Percentiles rank a stretch among this genome's conserved stretches.
These are phyloP conservation scores for Bombardia bombarda DNA, from an alignment of 495 filamentous ascomycete species.

Conservation along the genomic window DNA sequence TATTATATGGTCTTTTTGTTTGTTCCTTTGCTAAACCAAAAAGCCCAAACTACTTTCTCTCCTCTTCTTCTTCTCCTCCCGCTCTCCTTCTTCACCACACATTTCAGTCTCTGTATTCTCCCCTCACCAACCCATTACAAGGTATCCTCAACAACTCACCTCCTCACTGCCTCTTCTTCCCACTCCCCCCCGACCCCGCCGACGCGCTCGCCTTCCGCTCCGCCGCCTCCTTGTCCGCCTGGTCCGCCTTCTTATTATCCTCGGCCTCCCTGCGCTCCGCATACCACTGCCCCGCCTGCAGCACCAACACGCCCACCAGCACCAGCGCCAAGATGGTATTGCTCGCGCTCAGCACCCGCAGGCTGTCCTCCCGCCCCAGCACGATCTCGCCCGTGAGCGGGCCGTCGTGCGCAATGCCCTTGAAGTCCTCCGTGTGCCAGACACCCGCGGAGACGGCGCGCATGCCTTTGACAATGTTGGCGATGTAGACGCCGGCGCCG, in stretches of 20 bases:
- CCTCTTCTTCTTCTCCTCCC: too few relatives aligned
- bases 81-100: too few relatives aligned
- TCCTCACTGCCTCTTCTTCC: not conserved
- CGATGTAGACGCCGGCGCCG: slow-evolving; percentile 81
- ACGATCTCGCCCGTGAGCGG: slow-evolving; percentile 34
- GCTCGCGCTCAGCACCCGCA: slow-evolving; percentile 88
- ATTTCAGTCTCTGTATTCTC: too few relatives aligned
- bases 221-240: slow-evolving; percentile 47
- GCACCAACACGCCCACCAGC: slow-evolving; percentile 77
- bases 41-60: too few relatives aligned
- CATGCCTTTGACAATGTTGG: slow-evolving; percentile 92
- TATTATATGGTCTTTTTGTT: too few relatives aligned
- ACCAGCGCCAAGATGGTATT: slow-evolving; percentile 93
- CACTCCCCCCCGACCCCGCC: not conserved
- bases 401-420: slow-evolving; percentile 34
- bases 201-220: slow-evolving; percentile 19
- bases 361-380: slow-evolving; percentile 69
- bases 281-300: slow-evolving; percentile 99
- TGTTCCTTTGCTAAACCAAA: too few relatives aligned
- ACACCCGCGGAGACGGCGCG: slow-evolving; percentile 58
- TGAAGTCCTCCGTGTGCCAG: slow-evolving; percentile 44
- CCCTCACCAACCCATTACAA: too few relatives aligned
- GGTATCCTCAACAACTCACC: too few relatives aligned
- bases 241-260: slow-evolving; percentile 49
- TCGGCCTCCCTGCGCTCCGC: slow-evolving; percentile 85